A percentile compares a stretch with the other conserved stretches of the same genome.
Evolutionary conservation across 2,329 filamentous ascomycete genomes (phyloP).

Genomic region (Sarocladium kiliense): DNA sequence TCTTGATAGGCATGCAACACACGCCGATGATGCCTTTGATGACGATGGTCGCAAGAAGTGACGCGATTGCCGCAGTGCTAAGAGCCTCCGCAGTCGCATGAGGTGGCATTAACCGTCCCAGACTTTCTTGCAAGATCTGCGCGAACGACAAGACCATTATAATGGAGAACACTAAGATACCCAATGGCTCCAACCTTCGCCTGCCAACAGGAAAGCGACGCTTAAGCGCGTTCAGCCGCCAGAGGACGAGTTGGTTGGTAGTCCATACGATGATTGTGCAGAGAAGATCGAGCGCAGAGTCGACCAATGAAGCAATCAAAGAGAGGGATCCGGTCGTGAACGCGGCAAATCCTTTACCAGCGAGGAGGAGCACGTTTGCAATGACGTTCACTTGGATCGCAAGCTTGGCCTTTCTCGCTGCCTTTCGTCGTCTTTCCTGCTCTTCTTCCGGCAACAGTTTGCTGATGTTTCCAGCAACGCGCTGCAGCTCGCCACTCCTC

Average conservation of each 20-base stretch:
- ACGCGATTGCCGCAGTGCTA: slow-evolving; percentile 25
- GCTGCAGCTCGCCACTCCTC: slow-evolving; percentile 23
- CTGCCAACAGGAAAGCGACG: slow-evolving; percentile 71
- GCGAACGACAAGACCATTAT: slow-evolving; percentile 81
- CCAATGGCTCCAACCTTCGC: slow-evolving; percentile 65
- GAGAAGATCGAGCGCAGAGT: slow-evolving; percentile 71
- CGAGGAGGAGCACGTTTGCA: slow-evolving; percentile 68
- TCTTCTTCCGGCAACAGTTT: slow-evolving; percentile 27
- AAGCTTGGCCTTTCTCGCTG: slow-evolving; percentile 27
- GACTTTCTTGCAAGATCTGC: slow-evolving; percentile 66
- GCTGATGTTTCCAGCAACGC: slow-evolving; percentile 23
- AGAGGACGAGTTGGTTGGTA: slow-evolving; percentile 64
- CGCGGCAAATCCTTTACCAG: slow-evolving; percentile 71
- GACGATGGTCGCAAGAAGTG: slow-evolving; percentile 67
- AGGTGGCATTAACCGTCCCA: slow-evolving; percentile 51
- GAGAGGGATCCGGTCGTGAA: slow-evolving; percentile 74
- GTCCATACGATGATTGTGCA: slow-evolving; percentile 76
- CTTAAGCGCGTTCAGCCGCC: slow-evolving; percentile 41
- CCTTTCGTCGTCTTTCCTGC: slow-evolving; percentile 19
- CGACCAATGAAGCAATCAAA: slow-evolving; percentile 69
- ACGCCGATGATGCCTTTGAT: slow-evolving; percentile 79
- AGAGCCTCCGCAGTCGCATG: slow-evolving; percentile 44
- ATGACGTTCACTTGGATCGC: slow-evolving; percentile 79
- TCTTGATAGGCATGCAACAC: slow-evolving; percentile 76
- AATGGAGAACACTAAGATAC: slow-evolving; percentile 72